A percentile compares a stretch with the other conserved stretches of the same genome.
Conservation (phyloP, 805 yeast species). For the Saccharomyces paradoxus region DNA sequence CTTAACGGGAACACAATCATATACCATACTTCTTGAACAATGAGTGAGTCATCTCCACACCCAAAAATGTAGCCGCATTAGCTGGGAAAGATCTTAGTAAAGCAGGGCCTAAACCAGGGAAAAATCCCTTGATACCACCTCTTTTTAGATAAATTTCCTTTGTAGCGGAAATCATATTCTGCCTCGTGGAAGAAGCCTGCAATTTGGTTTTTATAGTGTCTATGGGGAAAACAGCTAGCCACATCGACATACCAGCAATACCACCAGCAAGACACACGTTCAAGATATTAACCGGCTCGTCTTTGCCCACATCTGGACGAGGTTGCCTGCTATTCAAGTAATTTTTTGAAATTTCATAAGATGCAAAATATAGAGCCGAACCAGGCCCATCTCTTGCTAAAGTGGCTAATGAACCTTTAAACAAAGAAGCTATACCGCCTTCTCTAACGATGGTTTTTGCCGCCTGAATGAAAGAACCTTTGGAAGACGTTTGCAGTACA, state of each 20-base stretch:
- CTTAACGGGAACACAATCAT: slow-evolving; percentile 1
- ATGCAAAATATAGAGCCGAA: slow-evolving; percentile 88
- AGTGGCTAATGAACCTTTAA: slow-evolving; percentile 87
- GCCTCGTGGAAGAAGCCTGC: slow-evolving; percentile 31
- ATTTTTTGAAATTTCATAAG: slow-evolving; percentile 76
- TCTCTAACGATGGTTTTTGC: slow-evolving; percentile 60
- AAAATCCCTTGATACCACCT: slow-evolving; percentile 84
- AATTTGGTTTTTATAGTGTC: slow-evolving; percentile 72
- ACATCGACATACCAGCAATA: slow-evolving; percentile 92
- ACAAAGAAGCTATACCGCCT: slow-evolving; percentile 79
- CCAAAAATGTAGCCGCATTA: slow-evolving; percentile 96
- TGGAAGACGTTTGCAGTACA: slow-evolving; percentile 69
- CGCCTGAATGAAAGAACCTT: slow-evolving; percentile 33
- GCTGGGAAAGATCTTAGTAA: slow-evolving; percentile 93
- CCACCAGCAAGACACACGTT: slow-evolving; percentile 91
- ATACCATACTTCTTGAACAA: slow-evolving; percentile 31
- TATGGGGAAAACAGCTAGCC: slow-evolving; percentile 91
- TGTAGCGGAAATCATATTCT: slow-evolving; percentile 59
- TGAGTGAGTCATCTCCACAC: slow-evolving; percentile 72
- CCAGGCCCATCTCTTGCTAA: slow-evolving; percentile 97
- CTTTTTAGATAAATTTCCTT: slow-evolving; percentile 50
- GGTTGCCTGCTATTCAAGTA: slow-evolving; percentile 38
- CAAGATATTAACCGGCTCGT: slow-evolving; percentile 52
- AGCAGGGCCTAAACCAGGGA: slow-evolving; percentile 98
- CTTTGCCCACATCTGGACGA: slow-evolving; percentile 31